Base-by-base conservation (phyloP, 2,329 filamentous ascomycete genomes). In the Zymoseptoria tritici region DNA sequence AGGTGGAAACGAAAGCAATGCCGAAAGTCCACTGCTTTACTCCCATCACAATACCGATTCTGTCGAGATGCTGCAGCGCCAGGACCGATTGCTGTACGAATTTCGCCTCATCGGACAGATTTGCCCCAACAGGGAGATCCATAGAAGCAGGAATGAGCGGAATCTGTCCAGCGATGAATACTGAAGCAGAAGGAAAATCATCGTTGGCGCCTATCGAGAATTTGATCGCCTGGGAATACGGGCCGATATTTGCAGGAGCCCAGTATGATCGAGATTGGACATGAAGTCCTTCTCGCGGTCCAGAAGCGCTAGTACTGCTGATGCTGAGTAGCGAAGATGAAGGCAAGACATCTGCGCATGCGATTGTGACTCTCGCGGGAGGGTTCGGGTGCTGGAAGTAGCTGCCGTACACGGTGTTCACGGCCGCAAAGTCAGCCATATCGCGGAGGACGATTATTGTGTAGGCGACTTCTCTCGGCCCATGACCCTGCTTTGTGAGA, bases 181-280 rank as follows among this genome's bases (percentile, higher is more conserved):
- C 78, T 9, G 83, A 7, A 50, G 31, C 50, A 22, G 36, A 13
- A 52, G 62, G 55, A 42, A 26, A 11, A 36, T 64, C 57, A 9
- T 71, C 70, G 20, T 69, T 62, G 2, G 22, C 9, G 11, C 50
- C 36, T 16, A 52, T 21, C 21, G 78, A 78, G 9, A 84, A 76
- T 2, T 82, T 80, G 55, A 94, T 85, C 3, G 91, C 91, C 76
- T 99, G 94, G 58, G 92, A 97, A 74, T 97, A 97, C 0, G 94
- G 94, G 0, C 94, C 94, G 57, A 99, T 97, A 70, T 97, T 97
- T 20, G 94, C 93, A 0, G 94, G 94, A 0, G 94, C 94, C 94
- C 94, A 99, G 79, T 97, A 97, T 9, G 91, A 96, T 49, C 90
- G 81, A 3, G 89, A 92, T 75, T 97, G 94, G 5, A 99, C 92